These are phyloP conservation scores for Calocybe gangraenosa DNA, from an alignment of 768 basidiomycete species.

Conservation along the genomic window DNA sequence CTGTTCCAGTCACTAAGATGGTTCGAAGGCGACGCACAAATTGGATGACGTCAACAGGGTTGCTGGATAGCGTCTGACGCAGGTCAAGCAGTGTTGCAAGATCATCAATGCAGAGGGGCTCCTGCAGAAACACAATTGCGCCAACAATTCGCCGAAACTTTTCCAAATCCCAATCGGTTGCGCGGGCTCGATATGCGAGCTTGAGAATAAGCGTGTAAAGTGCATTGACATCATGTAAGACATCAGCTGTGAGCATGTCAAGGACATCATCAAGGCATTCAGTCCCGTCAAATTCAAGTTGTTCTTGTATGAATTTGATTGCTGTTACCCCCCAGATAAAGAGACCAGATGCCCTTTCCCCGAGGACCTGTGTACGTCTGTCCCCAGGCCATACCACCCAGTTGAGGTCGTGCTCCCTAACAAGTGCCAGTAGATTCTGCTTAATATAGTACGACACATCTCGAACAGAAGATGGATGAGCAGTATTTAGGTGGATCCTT, in stretches of 20 bases:
- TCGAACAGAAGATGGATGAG: not conserved
- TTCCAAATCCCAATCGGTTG: not conserved
- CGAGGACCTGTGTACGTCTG: constrained; percentile 3
- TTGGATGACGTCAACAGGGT: not conserved
- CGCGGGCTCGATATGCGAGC: not conserved
- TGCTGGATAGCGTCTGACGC: not conserved
- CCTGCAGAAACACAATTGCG: not conserved
- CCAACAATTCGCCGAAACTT: not conserved
- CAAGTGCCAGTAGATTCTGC: constrained; percentile 3
- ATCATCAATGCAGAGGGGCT: not conserved
- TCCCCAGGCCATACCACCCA: constrained; percentile 12
- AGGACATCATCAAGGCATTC: constrained; percentile 11
- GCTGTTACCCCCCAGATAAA: constrained; percentile 18
- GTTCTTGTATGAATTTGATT: constrained; percentile 10
- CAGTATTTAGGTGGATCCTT: not conserved
- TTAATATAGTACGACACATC: constrained; percentile 1
- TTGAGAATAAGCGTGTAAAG: not conserved
- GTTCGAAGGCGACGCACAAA: not conserved
- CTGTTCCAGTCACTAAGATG: too few relatives aligned
- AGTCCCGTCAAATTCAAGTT: constrained; percentile 9
- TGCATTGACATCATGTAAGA: not conserved
- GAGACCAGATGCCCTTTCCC: constrained; percentile 10
- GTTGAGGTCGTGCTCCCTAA: constrained; percentile 7
- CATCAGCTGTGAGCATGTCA: not conserved
- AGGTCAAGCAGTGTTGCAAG: not conserved